These are phyloP conservation scores for Parascedosporium putredinis DNA, from an alignment of 2,329 filamentous ascomycete species.

Conservation along the genomic window DNA sequence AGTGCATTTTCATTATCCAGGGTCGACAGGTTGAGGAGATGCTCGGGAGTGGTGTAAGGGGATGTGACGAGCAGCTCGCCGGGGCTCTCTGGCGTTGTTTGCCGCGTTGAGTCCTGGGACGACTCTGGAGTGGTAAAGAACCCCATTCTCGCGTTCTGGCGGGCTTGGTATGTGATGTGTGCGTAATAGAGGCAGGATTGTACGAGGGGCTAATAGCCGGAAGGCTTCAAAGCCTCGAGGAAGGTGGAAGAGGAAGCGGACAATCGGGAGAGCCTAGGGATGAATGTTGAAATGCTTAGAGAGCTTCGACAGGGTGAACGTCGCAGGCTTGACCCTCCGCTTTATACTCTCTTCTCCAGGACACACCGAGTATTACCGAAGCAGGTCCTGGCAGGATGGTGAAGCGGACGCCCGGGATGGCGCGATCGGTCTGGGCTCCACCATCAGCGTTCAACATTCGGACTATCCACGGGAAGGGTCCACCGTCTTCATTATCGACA, in stretches of 20 bases:
- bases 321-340: no score
- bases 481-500: no score
- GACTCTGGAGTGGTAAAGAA: not conserved
- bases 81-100: slow-evolving; percentile 2
- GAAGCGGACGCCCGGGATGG: slow-evolving; percentile 6
- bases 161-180: not conserved
- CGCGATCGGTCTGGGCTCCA: not conserved
- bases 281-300: no score
- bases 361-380: not conserved
- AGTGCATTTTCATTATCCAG: slow-evolving; percentile 57
- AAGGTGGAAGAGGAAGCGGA: no score
- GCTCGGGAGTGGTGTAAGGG: slow-evolving; percentile 60
- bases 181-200: not conserved
- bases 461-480: no score
- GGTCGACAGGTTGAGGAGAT: slow-evolving; percentile 62
- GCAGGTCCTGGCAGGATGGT: not conserved
- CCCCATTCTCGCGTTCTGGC: not conserved
- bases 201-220: not conserved
- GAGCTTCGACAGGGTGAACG: no score
- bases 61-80: slow-evolving; percentile 47
- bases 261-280: no score
- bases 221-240: no score
- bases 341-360: no score
- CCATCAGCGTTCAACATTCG: no score
- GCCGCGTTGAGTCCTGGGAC: slow-evolving; percentile 1